Conservation (phyloP, 352 stramenopile genomes). For the Saprolegnia diclina region DNA sequence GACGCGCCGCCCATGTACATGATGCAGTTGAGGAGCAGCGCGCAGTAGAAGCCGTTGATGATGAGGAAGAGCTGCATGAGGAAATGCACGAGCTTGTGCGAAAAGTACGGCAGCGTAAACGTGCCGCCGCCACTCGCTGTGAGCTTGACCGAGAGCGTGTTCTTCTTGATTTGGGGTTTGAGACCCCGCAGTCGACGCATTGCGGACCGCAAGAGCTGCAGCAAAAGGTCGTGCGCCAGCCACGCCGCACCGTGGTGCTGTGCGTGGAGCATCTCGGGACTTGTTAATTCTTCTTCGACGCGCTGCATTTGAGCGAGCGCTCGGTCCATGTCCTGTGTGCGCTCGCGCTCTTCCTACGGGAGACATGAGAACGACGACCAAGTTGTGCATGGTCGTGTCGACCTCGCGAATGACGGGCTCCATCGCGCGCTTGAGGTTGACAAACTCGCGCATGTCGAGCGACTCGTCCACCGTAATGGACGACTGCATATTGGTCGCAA, state of each 20-base stretch:
- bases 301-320: slow-evolving; percentile 10
- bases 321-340: background rate
- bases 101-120: slow-evolving; percentile 42
- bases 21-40: slow-evolving; percentile 54
- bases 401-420: background rate
- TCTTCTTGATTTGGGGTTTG: background rate
- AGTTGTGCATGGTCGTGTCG: background rate
- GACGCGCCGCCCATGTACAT: slow-evolving; percentile 40
- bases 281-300: slow-evolving; percentile 9
- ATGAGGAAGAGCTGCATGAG: slow-evolving; percentile 55
- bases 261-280: background rate
- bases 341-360: background rate
- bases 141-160: slow-evolving; percentile 7
- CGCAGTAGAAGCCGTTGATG: slow-evolving; percentile 64
- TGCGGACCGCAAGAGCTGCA: background rate
- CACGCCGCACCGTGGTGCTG: background rate
- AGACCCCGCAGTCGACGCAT: background rate
- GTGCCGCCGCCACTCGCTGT: background rate
- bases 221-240: slow-evolving; percentile 22
- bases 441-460: slow-evolving; percentile 7
- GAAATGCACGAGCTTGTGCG: slow-evolving; percentile 59
- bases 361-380: background rate
- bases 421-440: background rate
- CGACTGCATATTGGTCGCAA: background rate
- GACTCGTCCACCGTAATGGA: background rate